Conservation (phyloP, 2,329 filamentous ascomycete genomes). For the Penicillium sp. region DNA sequence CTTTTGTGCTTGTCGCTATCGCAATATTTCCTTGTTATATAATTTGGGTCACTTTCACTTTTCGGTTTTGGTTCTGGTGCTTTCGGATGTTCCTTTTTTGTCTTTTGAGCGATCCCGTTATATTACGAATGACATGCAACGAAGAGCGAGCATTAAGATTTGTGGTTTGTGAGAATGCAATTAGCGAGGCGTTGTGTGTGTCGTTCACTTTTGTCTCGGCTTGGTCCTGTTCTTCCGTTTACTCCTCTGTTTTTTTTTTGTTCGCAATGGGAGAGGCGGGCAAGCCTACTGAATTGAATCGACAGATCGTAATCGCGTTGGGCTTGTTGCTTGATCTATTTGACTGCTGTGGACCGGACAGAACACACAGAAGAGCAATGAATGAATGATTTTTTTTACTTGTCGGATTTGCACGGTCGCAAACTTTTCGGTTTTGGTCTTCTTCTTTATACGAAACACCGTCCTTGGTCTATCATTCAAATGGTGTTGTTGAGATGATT, state of each 20-base stretch:
- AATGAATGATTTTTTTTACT: neutral
- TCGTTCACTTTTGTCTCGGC: neutral
- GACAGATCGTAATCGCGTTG: conserved; percentile 2
- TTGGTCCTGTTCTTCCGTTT: neutral
- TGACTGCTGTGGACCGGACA: conserved; percentile 1
- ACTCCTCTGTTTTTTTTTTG: neutral
- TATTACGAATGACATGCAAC: conserved; percentile 5
- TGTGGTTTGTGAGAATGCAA: conserved; percentile 9
- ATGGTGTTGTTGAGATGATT: conserved; percentile 5
- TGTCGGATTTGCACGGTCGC: neutral
- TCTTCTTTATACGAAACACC: neutral
- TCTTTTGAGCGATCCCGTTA: conserved; percentile 11
- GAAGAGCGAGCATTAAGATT: conserved; percentile 1
- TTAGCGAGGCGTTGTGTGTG: conserved; percentile 18
- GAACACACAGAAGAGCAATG: neutral
- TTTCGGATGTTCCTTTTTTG: neutral
- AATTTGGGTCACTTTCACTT: neutral
- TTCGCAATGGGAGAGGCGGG: neutral
- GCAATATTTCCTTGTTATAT: neutral
- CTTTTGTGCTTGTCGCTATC: conserved; percentile 4
- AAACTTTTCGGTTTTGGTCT: neutral
- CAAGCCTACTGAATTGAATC: neutral
- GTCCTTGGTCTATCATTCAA: neutral
- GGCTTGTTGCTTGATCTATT: conserved; percentile 1
- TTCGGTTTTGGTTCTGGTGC: neutral